Percentiles rank a stretch among this genome's conserved stretches.
phyloP scores from a whole-genome alignment of 345 rosid genomes.

The Camelina sativa region DNA sequence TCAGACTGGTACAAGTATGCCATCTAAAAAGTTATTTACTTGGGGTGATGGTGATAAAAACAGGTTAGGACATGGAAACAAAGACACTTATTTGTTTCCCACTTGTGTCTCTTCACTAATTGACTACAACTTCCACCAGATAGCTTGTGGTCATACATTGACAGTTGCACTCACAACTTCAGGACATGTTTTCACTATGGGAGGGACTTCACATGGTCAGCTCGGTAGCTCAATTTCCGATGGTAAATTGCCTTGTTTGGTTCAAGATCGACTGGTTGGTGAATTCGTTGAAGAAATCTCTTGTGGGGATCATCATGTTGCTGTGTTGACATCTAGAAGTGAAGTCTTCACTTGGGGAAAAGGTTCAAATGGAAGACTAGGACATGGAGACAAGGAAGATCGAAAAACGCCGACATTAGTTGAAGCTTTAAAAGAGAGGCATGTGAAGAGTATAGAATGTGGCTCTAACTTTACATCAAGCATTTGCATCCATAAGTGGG shows the following conservation, averaged over 20 bases:
- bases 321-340: slow-evolving; percentile 84
- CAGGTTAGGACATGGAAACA: slow-evolving; percentile 90
- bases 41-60: slow-evolving; percentile 98
- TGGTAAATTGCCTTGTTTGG: slow-evolving; percentile 77
- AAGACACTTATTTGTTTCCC: slow-evolving; percentile 81
- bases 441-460: slow-evolving; percentile 89
- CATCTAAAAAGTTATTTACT: slow-evolving; percentile 81
- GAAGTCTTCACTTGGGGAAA: slow-evolving; percentile 97
- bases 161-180: slow-evolving; percentile 94
- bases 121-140: slow-evolving; percentile 89
- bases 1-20: slow-evolving; percentile 57
- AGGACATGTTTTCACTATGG: slow-evolving; percentile 93
- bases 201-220: slow-evolving; percentile 76
- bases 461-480: slow-evolving; percentile 92
- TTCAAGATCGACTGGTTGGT: slow-evolving; percentile 86
- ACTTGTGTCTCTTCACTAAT: slow-evolving; percentile 82
- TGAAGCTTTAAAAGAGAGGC: slow-evolving; percentile 80
- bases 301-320: slow-evolving; percentile 89
- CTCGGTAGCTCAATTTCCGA: slow-evolving; percentile 69
- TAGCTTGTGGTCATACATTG: slow-evolving; percentile 85
- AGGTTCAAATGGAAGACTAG: slow-evolving; percentile 88
- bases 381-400: slow-evolving; percentile 89
- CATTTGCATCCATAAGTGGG: slow-evolving; percentile 97
- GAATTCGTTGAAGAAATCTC: slow-evolving; percentile 95
- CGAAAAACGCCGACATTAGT: slow-evolving; percentile 74